Conservation (phyloP, 768 basidiomycete species). For the Termitomyces sp. region DNA sequence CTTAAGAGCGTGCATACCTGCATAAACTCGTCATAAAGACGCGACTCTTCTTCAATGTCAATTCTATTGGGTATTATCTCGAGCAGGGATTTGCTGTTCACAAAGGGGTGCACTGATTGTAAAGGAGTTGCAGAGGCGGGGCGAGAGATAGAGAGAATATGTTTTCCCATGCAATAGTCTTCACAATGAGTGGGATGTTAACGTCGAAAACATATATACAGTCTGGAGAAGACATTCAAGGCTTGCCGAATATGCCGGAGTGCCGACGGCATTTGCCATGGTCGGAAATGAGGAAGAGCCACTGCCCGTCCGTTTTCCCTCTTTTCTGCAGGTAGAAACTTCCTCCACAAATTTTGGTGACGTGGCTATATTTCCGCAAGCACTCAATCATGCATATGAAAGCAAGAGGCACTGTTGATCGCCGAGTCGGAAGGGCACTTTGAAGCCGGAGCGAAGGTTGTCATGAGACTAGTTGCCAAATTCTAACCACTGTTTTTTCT, state of each 20-base stretch:
- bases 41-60: constrained; percentile 63
- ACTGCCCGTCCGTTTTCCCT: too few species aligned
- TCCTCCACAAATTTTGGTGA: neutral
- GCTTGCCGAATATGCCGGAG: neutral
- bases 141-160: constrained; percentile 2
- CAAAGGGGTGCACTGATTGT: constrained; percentile 34
- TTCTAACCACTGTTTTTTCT: too few species aligned
- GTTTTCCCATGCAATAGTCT: constrained; percentile 1
- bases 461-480: too few species aligned
- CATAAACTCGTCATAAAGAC: constrained; percentile 60
- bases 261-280: neutral
- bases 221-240: neutral
- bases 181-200: neutral
- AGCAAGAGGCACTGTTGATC: neutral
- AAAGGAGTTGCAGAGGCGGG: neutral
- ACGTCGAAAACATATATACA: neutral
- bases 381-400: neutral
- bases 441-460: too few species aligned
- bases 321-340: too few species aligned
- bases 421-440: too few species aligned
- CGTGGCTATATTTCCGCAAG: neutral
- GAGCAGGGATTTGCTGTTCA: constrained; percentile 37
- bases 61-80: constrained; percentile 53
- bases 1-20: constrained; percentile 18
- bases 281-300: neutral